phyloP scores from a whole-genome alignment of 2,329 filamentous ascomycete genomes.

The Colletotrichum theobromicola region DNA sequence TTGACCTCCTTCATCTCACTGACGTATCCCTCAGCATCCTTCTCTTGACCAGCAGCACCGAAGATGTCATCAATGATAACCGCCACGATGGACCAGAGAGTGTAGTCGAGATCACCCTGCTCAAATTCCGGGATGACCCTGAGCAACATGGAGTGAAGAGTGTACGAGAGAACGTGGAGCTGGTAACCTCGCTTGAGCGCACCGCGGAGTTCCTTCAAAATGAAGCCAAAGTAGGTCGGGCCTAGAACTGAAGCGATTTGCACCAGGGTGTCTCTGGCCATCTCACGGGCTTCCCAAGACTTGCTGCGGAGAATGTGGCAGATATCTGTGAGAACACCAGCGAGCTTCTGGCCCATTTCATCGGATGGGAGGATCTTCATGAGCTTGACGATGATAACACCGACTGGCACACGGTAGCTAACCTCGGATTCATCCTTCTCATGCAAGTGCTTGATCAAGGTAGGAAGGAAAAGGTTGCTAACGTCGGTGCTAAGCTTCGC shows the following conservation, averaged over 20 bases:
- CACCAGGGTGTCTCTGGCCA: slow-evolving; percentile 85
- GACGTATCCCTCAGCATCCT: slow-evolving; percentile 94
- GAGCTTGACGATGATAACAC: slow-evolving; percentile 86
- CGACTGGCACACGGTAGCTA: slow-evolving; percentile 88
- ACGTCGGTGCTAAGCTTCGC: slow-evolving; percentile 76
- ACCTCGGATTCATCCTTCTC: slow-evolving; percentile 95
- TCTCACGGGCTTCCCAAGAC: slow-evolving; percentile 85
- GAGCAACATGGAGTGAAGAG: slow-evolving; percentile 89
- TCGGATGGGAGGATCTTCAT: slow-evolving; percentile 78
- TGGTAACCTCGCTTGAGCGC: slow-evolving; percentile 89
- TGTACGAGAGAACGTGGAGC: slow-evolving; percentile 93
- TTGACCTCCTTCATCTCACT: slow-evolving; percentile 98
- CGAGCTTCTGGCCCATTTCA: slow-evolving; percentile 76
- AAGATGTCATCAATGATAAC: slow-evolving; percentile 99
- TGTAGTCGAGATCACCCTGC: slow-evolving; percentile 89
- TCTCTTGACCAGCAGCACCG: slow-evolving; percentile 89
- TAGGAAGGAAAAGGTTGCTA: slow-evolving; percentile 75
- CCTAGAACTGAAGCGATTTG: slow-evolving; percentile 85
- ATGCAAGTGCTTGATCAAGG: slow-evolving; percentile 83
- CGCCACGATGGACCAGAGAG: slow-evolving; percentile 75
- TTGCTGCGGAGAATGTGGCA: slow-evolving; percentile 92
- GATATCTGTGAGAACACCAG: slow-evolving; percentile 87
- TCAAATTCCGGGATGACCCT: slow-evolving; percentile 73
- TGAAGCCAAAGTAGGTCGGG: slow-evolving; percentile 83
- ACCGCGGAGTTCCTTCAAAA: slow-evolving; percentile 87